Percentiles rank a stretch among this genome's conserved stretches.
phyloP scores from a whole-genome alignment of 805 yeast species.

The Scheffersomyces lignosus region DNA sequence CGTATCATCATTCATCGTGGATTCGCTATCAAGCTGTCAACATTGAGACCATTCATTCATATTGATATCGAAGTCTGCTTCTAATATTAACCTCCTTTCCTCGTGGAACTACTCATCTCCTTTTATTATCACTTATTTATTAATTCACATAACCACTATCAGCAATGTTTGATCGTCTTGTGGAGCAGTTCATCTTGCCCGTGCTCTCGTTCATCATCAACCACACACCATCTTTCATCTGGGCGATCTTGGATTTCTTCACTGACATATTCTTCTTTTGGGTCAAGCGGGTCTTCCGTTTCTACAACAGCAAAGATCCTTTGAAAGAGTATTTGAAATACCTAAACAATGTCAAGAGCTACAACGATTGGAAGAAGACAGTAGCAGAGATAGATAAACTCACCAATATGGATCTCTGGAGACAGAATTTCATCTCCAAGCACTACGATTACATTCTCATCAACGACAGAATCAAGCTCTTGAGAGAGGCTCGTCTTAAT shows the following conservation, averaged over 20 bases:
- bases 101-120: no score
- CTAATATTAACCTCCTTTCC: no score
- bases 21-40: no score
- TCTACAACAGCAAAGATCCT: slow-evolving; percentile 43
- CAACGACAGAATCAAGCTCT: slow-evolving; percentile 63
- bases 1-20: no score
- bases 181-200: slow-evolving; percentile 13
- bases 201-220: slow-evolving; percentile 29
- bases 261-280: slow-evolving; percentile 49
- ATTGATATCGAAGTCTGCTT: no score
- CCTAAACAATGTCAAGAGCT: slow-evolving; percentile 53
- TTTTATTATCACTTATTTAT: no score
- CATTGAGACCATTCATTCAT: no score
- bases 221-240: slow-evolving; percentile 38
- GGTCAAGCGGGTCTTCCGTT: slow-evolving; percentile 36
- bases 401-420: slow-evolving; percentile 54
- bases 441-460: slow-evolving; percentile 85
- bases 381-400: slow-evolving; percentile 50
- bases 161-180: not conserved
- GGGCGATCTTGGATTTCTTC: slow-evolving; percentile 44
- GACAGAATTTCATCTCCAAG: slow-evolving; percentile 78
- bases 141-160: no score
- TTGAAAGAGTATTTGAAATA: slow-evolving; percentile 48
- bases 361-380: slow-evolving; percentile 69
- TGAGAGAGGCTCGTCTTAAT: slow-evolving; percentile 60